Base-by-base conservation (phyloP, 2,329 filamentous ascomycete species). In the Orbilia javanica region DNA sequence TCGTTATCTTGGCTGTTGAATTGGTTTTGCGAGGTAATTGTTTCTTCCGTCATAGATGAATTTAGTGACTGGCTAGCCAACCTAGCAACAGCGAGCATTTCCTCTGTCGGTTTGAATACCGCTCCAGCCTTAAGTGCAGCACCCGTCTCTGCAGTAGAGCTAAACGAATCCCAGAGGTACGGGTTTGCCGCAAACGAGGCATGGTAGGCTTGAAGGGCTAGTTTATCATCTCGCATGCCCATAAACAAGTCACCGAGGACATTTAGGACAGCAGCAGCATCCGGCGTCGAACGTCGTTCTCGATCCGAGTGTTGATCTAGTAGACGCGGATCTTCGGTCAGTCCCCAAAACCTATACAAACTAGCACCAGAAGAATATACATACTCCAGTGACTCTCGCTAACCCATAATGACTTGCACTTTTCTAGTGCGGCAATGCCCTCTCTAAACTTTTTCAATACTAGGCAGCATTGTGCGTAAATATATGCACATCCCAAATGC, bases 101-200 rank as follows among this genome's bases (percentile, higher is more conserved):
- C 90, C 22, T 88, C 85, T 15, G 88, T 93, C 81, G 92, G 85
- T 83, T 90, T 93, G 85, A 97, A 99, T 79, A 97, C 92, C 82
- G 39, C 42, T n/a, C 25, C 20, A 42, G 50, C 36, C 18, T 57
- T 22, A 42, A 73, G 71, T 10, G 55, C 80, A 84, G 81, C 83
- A 86, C 89, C 90, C 50, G 89, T 93, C 82, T 97, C 94, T 83
- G 94, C 97, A 6, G 99, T 88, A 15, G 90, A 91, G 22, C 91
- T 90, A 82, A 98, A 98, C 0, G 95, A 94, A 86, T 99, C 96
- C 96, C 96, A 99, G 89, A 97, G 96, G 84, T 98, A 95, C 0
- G 96, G 94, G 82, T 98, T 99, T 68, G 90, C 84, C 84, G 94
- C 96, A 81, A 99, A 86, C 4, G 94, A 90, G 77, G 96, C 93